phyloP scores from a whole-genome alignment of 345 rosid species.

The Dipteronia sinensis region DNA sequence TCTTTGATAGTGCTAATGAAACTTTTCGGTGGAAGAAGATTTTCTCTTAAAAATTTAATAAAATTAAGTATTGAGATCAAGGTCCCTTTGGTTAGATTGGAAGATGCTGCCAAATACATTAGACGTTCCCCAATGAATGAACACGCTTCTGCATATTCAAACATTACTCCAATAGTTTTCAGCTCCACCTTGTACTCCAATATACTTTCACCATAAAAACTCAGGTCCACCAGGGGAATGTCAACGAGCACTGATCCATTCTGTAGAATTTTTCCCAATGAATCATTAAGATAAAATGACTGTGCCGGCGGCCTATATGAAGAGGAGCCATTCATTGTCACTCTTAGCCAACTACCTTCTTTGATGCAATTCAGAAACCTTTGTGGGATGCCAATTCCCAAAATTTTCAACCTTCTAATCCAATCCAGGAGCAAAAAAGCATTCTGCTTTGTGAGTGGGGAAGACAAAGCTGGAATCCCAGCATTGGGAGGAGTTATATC shows the following conservation, averaged over 20 bases:
- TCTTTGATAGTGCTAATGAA: conserved; percentile 44
- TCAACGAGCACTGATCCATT: conserved; percentile 53
- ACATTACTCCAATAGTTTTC: conserved; percentile 59
- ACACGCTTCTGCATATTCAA: conserved; percentile 59
- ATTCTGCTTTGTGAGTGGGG: conserved; percentile 52
- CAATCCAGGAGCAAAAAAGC: conserved; percentile 63
- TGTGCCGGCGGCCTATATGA: conserved; percentile 57
- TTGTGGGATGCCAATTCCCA: conserved; percentile 27
- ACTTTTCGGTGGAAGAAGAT: conserved; percentile 36
- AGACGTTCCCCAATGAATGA: conserved; percentile 53
- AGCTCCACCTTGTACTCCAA: conserved; percentile 43
- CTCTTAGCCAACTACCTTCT: conserved; percentile 66
- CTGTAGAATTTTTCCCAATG: conserved; percentile 67
- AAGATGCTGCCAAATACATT: conserved; percentile 48
- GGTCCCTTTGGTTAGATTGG: conserved; percentile 35
- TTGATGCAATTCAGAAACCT: conserved; percentile 51
- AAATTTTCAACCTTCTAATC: conserved; percentile 30
- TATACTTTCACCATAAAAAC: conserved; percentile 52
- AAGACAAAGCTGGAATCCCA: conserved; percentile 49
- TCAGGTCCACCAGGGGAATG: conserved; percentile 65
- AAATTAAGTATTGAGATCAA: conserved; percentile 55
- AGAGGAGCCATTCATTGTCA: conserved; percentile 44
- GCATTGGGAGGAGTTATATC: conserved; percentile 54
- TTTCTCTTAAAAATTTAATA: conserved; percentile 49
- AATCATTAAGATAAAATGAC: conserved; percentile 51